Conservation (phyloP, 805 yeast genomes). For the Wickerhamomyces canadensis region DNA sequence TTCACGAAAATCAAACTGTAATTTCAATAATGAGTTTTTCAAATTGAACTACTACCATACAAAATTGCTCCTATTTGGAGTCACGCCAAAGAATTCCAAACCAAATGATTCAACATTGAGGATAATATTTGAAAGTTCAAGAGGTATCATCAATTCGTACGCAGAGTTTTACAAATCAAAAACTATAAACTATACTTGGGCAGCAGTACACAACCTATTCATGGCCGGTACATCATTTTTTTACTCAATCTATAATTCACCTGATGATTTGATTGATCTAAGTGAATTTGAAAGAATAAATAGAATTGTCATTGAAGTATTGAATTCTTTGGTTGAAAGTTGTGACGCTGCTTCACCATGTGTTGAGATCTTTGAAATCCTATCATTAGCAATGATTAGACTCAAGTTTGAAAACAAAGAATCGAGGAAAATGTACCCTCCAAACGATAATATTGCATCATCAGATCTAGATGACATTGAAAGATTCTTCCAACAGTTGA, state of each 20-base stretch:
- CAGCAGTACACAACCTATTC: constrained; percentile 82
- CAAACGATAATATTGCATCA: constrained; percentile 1
- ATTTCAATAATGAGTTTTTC: constrained; percentile 66
- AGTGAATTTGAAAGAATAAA: constrained; percentile 44
- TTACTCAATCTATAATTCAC: constrained; percentile 68
- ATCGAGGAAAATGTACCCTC: not conserved
- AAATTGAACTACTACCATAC: constrained; percentile 75
- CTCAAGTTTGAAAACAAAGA: constrained; percentile 35
- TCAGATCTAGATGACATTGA: constrained; percentile 20
- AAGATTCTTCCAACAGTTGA: constrained; percentile 20
- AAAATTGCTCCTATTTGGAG: constrained; percentile 64
- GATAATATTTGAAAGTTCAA: constrained; percentile 57
- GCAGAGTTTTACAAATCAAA: constrained; percentile 48
- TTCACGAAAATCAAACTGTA: constrained; percentile 58
- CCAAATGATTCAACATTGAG: constrained; percentile 48
- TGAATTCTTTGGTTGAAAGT: constrained; percentile 55
- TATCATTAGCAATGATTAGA: constrained; percentile 66
- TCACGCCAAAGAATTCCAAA: constrained; percentile 63
- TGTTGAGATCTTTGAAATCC: constrained; percentile 62
- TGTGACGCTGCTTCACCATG: constrained; percentile 80
- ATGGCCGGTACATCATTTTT: constrained; percentile 86
- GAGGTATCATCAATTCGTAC: constrained; percentile 61
- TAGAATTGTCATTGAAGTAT: constrained; percentile 46
- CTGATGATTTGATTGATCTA: constrained; percentile 42
- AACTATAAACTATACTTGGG: constrained; percentile 84